Evolutionary conservation across 2,329 filamentous ascomycete species (phyloP), one percentile per base, ranked within the genome.

Genomic region (Stagonosporopsis tanaceti): DNA sequence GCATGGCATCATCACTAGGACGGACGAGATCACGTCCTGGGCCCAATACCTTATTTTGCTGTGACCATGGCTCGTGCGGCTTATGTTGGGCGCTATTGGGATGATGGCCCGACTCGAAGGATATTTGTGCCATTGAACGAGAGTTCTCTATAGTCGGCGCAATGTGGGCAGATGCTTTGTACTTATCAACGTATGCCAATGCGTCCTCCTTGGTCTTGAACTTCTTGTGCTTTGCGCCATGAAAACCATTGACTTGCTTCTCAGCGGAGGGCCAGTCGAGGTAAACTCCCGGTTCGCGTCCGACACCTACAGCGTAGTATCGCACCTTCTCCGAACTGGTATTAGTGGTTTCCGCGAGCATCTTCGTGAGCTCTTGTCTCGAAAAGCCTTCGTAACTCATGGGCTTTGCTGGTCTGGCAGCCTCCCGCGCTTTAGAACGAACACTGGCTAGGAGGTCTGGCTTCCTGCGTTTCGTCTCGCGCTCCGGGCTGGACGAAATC

Each of bases 221-320:
- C 2, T 72, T 75, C 64, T 77, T 79, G 50, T 81, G 85, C 59
- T 83, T 85, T 6, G 85, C 84, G 4, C 87, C 87, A 65, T 89
- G 88, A 72, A 88, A 89, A 1, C 89, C 90, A 27, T 81, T 85
- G 58, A 95, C 90, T 63, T 93, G 89, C 62, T 86, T 80, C 57
- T 89, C 82, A 8, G 89, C 91, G 30, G 87, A 84, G 12, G 82
- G 76, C 92, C 92, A 89, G 47, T 84, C 81, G 2, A 81, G 83
- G 70, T 89, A 89, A 4, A 89, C 84, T 2, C 86, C 86, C 0
- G 86, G 84, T 12, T 79, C 74, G 27, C 80, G 79, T 8, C 87
- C 87, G 52, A 76, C 77, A 65, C 83, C 84, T 6, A 89, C 84
- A 11, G 81, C 87, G 59, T 89, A 89, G 70, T 80, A 88, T 67